phyloP scores from a whole-genome alignment of 2,329 filamentous ascomycete genomes.

The Colletotrichum sp. region DNA sequence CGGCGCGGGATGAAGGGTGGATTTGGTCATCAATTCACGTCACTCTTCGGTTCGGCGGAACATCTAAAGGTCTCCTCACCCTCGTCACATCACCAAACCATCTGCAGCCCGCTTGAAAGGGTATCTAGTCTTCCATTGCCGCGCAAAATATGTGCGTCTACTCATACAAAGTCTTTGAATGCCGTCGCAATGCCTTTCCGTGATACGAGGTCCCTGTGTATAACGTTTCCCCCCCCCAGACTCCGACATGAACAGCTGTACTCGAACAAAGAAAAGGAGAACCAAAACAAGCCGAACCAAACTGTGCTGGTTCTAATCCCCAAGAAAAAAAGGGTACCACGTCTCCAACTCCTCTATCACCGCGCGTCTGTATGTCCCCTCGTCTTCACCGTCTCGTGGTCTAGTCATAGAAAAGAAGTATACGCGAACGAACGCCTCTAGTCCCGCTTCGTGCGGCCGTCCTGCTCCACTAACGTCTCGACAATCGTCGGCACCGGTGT shows the following conservation, averaged over 20 bases:
- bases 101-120: not conserved
- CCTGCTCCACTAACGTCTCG: not conserved
- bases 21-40: not conserved
- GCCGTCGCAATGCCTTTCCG: slow-evolving; percentile 10
- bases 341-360: not conserved
- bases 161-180: slow-evolving; percentile 15
- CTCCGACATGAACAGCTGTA: not conserved
- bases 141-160: slow-evolving; percentile 2
- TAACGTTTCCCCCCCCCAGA: not conserved
- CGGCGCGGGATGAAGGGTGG: not conserved
- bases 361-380: not conserved
- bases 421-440: not conserved
- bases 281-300: not conserved
- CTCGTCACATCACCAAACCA: not conserved
- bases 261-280: not conserved
- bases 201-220: not conserved
- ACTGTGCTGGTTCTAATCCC: not conserved
- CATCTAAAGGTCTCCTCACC: not conserved
- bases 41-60: not conserved
- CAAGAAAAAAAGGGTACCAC: not conserved
- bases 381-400: not conserved
- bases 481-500: not conserved
- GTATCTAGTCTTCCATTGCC: slow-evolving; percentile 15
- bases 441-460: not conserved
- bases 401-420: not conserved